These are phyloP conservation scores for Sanguinoderma infundibulare DNA, from an alignment of 1,284 basidiomycete species.

Conservation along the genomic window DNA sequence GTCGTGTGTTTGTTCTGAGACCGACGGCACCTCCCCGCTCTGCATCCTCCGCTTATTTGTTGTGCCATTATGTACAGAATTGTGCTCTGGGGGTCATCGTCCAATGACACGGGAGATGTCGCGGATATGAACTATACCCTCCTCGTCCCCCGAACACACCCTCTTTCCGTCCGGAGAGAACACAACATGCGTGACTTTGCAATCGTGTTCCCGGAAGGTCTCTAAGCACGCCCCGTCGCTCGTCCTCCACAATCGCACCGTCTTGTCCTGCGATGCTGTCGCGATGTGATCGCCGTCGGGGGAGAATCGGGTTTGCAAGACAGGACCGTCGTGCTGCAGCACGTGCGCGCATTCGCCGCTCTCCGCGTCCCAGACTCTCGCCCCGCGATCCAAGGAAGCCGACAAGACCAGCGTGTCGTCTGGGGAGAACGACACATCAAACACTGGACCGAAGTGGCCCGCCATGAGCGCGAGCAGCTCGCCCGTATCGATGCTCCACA, in stretches of 20 bases:
- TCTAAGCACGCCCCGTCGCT: background rate
- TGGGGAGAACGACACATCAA: too few relatives aligned
- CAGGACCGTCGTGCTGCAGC: background rate
- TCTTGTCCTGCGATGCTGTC: background rate
- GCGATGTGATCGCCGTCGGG: background rate
- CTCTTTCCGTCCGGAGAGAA: background rate
- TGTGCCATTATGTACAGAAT: background rate
- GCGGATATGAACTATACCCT: background rate
- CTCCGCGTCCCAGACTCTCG: background rate
- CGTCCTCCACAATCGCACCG: background rate
- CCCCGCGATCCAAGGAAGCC: background rate
- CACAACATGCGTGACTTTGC: background rate
- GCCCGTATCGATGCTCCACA: too few relatives aligned
- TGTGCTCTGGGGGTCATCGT: background rate
- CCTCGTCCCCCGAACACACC: background rate
- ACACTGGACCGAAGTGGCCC: too few relatives aligned
- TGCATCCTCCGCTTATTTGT: too few relatives aligned
- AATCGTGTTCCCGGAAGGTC: background rate
- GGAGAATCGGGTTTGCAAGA: background rate
- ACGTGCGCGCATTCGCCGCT: background rate
- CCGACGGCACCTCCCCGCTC: background rate
- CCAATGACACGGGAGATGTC: background rate
- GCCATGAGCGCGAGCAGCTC: too few relatives aligned
- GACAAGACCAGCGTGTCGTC: background rate
- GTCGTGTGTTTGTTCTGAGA: constrained; percentile 76